A percentile compares a stretch with the other conserved stretches of the same genome.
Conservation (phyloP, 2,329 filamentous ascomycete species). For the Botrytis galanthina region DNA sequence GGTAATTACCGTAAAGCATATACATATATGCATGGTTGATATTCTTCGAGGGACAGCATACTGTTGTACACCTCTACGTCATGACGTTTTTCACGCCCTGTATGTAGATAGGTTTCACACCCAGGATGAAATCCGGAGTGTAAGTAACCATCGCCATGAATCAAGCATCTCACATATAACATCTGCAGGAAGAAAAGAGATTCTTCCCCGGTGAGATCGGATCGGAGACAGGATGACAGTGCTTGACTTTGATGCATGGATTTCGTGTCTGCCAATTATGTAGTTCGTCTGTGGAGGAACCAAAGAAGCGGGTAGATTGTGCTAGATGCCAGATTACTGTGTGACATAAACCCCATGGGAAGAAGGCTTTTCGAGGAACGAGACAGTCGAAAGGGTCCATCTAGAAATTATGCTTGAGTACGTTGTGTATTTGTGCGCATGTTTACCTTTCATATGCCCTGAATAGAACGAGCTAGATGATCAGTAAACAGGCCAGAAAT, state of each 20-base stretch:
- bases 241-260: neutral
- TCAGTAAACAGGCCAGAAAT: neutral
- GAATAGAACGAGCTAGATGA: conserved; percentile 1
- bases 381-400: neutral
- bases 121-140: neutral
- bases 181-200: neutral
- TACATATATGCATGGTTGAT: neutral
- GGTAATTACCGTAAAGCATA: neutral
- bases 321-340: neutral
- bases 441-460: neutral
- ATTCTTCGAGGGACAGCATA: neutral
- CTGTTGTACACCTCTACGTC: neutral
- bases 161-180: neutral
- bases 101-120: neutral
- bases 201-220: neutral
- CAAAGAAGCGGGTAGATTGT: neutral
- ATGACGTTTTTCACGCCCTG: neutral
- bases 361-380: neutral
- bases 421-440: neutral
- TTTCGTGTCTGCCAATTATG: neutral
- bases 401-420: neutral
- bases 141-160: neutral
- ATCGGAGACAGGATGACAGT: neutral
- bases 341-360: neutral
- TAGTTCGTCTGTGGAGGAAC: neutral